Base-by-base conservation (phyloP, 768 basidiomycete species). In the Phanerochaete carnosa region DNA sequence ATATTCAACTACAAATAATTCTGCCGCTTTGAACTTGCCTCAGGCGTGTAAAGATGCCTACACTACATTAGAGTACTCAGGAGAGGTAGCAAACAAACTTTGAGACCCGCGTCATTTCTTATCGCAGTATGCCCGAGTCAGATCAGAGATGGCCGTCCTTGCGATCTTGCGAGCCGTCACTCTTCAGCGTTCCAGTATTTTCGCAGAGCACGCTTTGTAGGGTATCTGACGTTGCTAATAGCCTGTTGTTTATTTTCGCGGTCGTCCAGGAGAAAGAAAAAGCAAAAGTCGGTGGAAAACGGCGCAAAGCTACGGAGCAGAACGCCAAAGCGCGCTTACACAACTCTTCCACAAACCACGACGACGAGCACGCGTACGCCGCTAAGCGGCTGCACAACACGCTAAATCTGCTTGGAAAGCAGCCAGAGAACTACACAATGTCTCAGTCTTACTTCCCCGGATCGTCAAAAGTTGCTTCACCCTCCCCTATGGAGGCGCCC, bases 361-460 rank as follows among this genome's bases (percentile, higher is more conserved):
- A 62, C 61, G 49, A 62, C 57, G 39, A 45, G 22, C 30, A n/a
- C 30, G 22, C 28, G 30, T 32, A 55, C 32, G 47, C 55, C n/a
- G 55, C 54, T 16, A 37, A 55, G 25, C 33, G 54, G 54, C 25
- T 55, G 35, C 54, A 55, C 19, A 7, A 5, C 35, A 37, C 23
- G 32, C 54, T 43, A 55, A 28, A 33, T 55, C 54, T 43, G 54
- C 54, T 29, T 25, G 39, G 23, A 39, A 55, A 33, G 54, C 54
- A 33, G 32, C n/a, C n/a, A 37, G 54, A 35, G 22, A 43, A 19
- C 35, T 19, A 4, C 26, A 67, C 63, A 35, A 73, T 71, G 70
- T 57, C 70, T 56, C 63, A 65, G 64, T 66, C 70, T 49, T 73
- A 71, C 59, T 66, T 71, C 53, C 67, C 69, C n/a, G 60, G 37